A percentile compares a stretch with the other conserved stretches of the same genome.
Evolutionary conservation across 1,139 yeast species (phyloP).

Genomic region (Kodamaea arcana): DNA sequence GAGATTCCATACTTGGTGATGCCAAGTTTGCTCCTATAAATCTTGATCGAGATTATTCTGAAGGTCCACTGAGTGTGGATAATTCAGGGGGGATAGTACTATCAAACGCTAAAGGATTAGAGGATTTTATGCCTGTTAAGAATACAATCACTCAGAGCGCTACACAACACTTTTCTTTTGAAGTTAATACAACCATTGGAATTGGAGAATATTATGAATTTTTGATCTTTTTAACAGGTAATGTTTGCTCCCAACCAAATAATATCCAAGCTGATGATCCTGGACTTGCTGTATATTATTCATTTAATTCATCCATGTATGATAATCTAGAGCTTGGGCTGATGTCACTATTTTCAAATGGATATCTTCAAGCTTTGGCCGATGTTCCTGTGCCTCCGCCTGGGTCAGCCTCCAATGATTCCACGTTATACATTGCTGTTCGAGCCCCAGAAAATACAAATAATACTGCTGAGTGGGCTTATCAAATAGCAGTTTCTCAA

Average conservation of each 20-base stretch:
- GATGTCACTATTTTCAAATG: slow-evolving; percentile 37
- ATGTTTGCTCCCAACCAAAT: slow-evolving; percentile 50
- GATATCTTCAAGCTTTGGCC: slow-evolving; percentile 56
- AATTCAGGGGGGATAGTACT: neutral
- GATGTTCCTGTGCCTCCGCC: slow-evolving; percentile 25
- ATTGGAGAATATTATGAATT: slow-evolving; percentile 49
- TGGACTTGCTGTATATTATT: slow-evolving; percentile 46
- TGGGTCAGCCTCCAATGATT: slow-evolving; percentile 10
- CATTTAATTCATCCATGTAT: slow-evolving; percentile 44
- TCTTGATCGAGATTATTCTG: neutral
- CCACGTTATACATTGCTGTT: slow-evolving; percentile 46
- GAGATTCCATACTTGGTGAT: no score
- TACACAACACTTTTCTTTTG: slow-evolving; percentile 41
- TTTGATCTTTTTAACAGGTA: slow-evolving; percentile 57
- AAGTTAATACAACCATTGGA: slow-evolving; percentile 43
- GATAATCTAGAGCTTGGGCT: slow-evolving; percentile 24
- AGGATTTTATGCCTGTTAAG: slow-evolving; percentile 43
- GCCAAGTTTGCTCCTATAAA: slow-evolving; percentile 1
- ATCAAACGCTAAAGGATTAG: slow-evolving; percentile 26
- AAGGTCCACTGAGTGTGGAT: no score
- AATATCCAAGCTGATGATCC: slow-evolving; percentile 25
- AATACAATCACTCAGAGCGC: slow-evolving; percentile 37
- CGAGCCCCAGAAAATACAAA: slow-evolving; percentile 41
- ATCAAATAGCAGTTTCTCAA: slow-evolving; percentile 69
- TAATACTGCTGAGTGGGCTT: slow-evolving; percentile 46